Evolutionary conservation across 2,329 filamentous ascomycete species (phyloP), one percentile per base, ranked within the genome.

Genomic region (Juglanconis oblonga): DNA sequence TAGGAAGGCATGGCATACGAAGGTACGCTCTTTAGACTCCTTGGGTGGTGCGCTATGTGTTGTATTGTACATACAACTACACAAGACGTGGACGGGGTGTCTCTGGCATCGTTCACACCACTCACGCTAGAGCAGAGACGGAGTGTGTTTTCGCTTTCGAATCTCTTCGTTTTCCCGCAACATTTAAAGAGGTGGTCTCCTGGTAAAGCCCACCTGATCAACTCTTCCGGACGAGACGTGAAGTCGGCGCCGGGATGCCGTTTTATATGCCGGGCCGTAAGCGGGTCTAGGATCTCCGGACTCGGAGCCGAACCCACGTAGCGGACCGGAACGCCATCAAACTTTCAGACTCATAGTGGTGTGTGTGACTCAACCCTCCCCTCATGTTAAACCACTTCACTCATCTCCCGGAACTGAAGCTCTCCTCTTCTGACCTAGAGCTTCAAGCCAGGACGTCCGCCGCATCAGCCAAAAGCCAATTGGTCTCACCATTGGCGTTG

Each of bases 221-320:
- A 45, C 38, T 55, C 13, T 32, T 33, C 7, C 14, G 33, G 24
- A 8, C 31, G 13, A 44, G 48, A n/a, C 6, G n/a, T 38, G 38
- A 40, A 3, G 6, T 52, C 50, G 33, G 24, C n/a, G 33, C 33
- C 50, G 33, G 50, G 50, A 29, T 29, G 35, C 35, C 36, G 32
- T 24, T 24, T 14, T 31, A 24, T 52, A 24, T 33, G 48, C 50
- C 45, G 53, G 61, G 14, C 50, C 53, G 45, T 33, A 29, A 56
- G 61, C 53, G 10, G 35, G 40, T 40, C 49, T n/a, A n/a, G n/a
- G 24, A 35, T 31, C 61, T 62, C 61, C 61, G 61, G 57, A 49
- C 58, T 62, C 61, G 61, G 61, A 62, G 51, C 61, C 53, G 61
- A 48, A 11, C 35, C 50, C 33, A 32, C 57, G 14, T 7, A 17